A percentile compares a stretch with the other conserved stretches of the same genome.
These are phyloP conservation scores for Malassezia sympodialis DNA, from an alignment of 1,284 basidiomycete genomes.

Conservation along the genomic window DNA sequence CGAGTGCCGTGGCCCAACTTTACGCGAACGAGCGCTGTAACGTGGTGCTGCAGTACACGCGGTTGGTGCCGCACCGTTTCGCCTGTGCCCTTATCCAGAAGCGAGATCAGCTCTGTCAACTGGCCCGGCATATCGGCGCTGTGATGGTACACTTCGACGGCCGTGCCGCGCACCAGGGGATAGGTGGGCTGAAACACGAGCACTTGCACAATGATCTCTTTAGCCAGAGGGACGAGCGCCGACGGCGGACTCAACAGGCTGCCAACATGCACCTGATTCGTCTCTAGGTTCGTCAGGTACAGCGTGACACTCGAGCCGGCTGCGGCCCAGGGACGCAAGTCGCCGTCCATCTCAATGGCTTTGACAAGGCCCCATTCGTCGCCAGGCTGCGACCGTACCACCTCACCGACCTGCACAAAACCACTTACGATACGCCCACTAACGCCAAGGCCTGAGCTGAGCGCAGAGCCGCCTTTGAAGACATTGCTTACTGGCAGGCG, in stretches of 20 bases:
- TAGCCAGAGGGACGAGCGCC: conserved; percentile 61
- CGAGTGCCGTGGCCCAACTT: conserved; percentile 25
- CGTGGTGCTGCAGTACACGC: conserved; percentile 65
- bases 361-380: conserved; percentile 74
- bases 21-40: conserved; percentile 75
- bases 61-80: conserved; percentile 67
- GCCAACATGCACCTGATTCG: conserved; percentile 72
- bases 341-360: conserved; percentile 81
- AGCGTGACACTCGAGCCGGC: conserved; percentile 81
- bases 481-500: conserved; percentile 89
- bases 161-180: conserved; percentile 76
- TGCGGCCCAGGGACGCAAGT: conserved; percentile 70
- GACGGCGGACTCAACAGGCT: conserved; percentile 70
- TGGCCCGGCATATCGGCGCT: conserved; percentile 82
- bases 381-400: conserved; percentile 73
- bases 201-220: conserved; percentile 70
- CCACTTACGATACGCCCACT: conserved; percentile 79
- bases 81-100: conserved; percentile 68
- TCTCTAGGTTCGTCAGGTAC: conserved; percentile 72
- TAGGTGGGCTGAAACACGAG: conserved; percentile 86
- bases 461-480: conserved; percentile 68
- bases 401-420: conserved; percentile 82
- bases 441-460: conserved; percentile 63
- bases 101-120: conserved; percentile 66
- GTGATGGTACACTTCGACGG: conserved; percentile 79